These are phyloP conservation scores for Aphanocladium album DNA, from an alignment of 2,329 filamentous ascomycete genomes.

Conservation along the genomic window DNA sequence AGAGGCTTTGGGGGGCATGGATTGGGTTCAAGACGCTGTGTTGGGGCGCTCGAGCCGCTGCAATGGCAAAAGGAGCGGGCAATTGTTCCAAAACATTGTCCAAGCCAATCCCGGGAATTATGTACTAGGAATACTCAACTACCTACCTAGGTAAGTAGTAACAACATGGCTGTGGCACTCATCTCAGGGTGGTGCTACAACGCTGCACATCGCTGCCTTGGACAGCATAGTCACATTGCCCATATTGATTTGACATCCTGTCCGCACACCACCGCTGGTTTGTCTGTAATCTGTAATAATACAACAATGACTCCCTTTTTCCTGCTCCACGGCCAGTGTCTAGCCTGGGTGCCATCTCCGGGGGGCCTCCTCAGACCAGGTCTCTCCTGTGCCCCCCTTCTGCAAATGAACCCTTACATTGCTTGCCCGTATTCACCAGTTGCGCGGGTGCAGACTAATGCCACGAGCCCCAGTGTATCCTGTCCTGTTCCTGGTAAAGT, in stretches of 20 bases:
- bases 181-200: not conserved
- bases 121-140: too few species aligned
- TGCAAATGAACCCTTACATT: constrained; percentile 1
- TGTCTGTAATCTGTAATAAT: too few species aligned
- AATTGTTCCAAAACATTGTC: too few species aligned
- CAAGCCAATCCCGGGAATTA: too few species aligned
- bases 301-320: not conserved
- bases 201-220: not conserved
- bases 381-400: not conserved
- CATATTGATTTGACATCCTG: not conserved
- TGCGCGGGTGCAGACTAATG: not conserved
- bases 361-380: not conserved
- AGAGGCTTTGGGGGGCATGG: not conserved
- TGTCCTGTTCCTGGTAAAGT: not conserved
- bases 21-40: too few species aligned
- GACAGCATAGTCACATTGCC: constrained; percentile 1
- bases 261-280: too few species aligned
- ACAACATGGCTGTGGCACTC: too few species aligned
- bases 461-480: not conserved
- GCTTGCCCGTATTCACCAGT: not conserved
- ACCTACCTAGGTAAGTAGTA: too few species aligned
- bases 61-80: too few species aligned
- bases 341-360: not conserved
- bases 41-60: too few species aligned
- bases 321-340: not conserved